Base-by-base conservation (phyloP, 208 protist genomes). In the Acanthamoeba divionensis region DNA sequence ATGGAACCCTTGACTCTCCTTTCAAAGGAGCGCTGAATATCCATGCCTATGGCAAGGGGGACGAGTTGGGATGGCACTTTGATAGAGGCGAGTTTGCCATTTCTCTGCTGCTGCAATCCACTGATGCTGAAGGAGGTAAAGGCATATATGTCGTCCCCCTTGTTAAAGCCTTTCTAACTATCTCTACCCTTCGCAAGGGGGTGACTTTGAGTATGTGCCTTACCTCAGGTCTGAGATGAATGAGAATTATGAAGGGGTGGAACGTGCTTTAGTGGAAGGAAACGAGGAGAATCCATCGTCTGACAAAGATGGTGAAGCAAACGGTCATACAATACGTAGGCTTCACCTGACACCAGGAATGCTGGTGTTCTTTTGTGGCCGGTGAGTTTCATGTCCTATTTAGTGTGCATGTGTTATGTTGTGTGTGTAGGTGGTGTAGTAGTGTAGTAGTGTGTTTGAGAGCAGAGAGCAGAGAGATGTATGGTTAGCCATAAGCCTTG, bases 31-130 rank as follows among this genome's bases (percentile, higher is more conserved):
- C 73, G 41, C 48, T 83, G 29, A 83, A 83, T 18, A 36, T 83
- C 18, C 73, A 83, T 33, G 62, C 62, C 45, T 83, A 83, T 29
- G 26, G 41, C 48, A 45, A 2, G 2, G 73, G 48, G 26, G 73
- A 83, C 24, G 50, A 83, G 26, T 52, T 83, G 29, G 73, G 73
- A 0, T 83, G 73, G 73, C 73, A 83, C 73, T 83, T 83, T 31
- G 45, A 83, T 18, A 54, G 73, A 9, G 73, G 73, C 5, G 73
- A 83, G 73, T 83, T 83, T 62, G 73, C 73, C 10, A 52, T 83
- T 1, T 62, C 73, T 12, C 50, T 83, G 50, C 26, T 83, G 9
- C 73, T 83, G 38, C 73, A 83, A 33, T 83, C 73, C 15, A 9
- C 73, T 50, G 67, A 26, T 15, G 63, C 12, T 29, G 63, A 71